phyloP scores from a whole-genome alignment of 2,329 filamentous ascomycete genomes.

The Magnaporthiopsis poae region DNA sequence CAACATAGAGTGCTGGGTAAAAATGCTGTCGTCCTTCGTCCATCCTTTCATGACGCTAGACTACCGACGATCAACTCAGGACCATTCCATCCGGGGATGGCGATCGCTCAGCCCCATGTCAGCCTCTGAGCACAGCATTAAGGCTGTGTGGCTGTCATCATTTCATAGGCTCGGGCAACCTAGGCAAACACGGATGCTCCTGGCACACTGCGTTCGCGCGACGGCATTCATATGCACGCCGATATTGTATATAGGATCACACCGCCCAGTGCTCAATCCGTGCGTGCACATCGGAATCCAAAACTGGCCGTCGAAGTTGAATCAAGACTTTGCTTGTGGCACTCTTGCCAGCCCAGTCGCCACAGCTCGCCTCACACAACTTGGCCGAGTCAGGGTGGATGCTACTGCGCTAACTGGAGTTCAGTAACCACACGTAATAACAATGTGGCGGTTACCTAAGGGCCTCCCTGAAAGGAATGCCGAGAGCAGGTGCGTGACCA shows the following conservation, averaged over 20 bases:
- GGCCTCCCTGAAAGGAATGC: background rate
- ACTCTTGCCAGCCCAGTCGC: background rate
- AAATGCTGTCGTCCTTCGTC: background rate
- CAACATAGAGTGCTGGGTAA: too few species aligned
- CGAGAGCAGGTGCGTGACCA: background rate
- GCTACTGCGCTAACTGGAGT: background rate
- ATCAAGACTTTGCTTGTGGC: background rate
- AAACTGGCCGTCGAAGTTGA: background rate
- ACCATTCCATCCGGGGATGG: background rate
- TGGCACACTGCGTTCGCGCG: background rate
- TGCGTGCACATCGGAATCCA: background rate
- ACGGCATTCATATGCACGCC: background rate
- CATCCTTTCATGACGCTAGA: background rate
- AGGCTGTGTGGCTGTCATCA: background rate
- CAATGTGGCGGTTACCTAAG: background rate
- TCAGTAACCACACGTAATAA: background rate
- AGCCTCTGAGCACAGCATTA: background rate
- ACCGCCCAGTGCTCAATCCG: background rate
- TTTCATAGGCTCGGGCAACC: too few species aligned
- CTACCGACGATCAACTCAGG: background rate
- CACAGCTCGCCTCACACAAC: background rate
- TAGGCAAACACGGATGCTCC: background rate
- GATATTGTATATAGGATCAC: background rate
- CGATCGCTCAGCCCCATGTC: too few species aligned
- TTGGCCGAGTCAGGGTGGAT: background rate